Evolutionary conservation across 495 filamentous ascomycete species (phyloP).

Genomic region (Xylaria grammica): DNA sequence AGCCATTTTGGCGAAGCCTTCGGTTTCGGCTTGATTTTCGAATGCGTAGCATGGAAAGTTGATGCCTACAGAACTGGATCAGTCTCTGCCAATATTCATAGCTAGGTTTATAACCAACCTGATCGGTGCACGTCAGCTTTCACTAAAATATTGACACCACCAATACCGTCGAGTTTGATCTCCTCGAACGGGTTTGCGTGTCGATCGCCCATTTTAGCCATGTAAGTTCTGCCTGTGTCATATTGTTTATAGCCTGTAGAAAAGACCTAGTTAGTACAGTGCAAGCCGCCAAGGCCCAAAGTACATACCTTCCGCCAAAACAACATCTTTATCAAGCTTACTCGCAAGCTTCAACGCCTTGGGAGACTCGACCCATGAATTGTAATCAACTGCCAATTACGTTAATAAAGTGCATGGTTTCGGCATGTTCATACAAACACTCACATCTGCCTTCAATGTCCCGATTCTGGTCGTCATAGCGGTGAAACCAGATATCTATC

Average conservation of each 20-base stretch:
- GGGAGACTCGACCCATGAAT: conserved; percentile 96
- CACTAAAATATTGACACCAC: conserved; percentile 95
- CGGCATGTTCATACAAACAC: not conserved
- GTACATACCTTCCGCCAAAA: conserved; percentile 80
- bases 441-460: conserved; percentile 94
- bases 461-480: conserved; percentile 74
- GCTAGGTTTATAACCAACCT: conserved; percentile 57
- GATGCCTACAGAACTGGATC: conserved; percentile 64
- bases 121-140: conserved; percentile 97
- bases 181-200: conserved; percentile 87
- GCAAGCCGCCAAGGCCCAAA: not conserved
- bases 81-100: conserved; percentile 7
- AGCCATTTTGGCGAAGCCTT: conserved; percentile 98
- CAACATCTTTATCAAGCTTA: conserved; percentile 73
- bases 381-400: conserved; percentile 82
- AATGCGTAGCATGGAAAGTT: conserved; percentile 98
- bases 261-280: conserved; percentile 21
- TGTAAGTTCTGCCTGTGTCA: conserved; percentile 83
- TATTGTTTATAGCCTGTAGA: conserved; percentile 84
- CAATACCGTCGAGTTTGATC: conserved; percentile 91
- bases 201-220: conserved; percentile 90
- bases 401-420: not conserved
- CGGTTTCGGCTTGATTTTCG: conserved; percentile 98
- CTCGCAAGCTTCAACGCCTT: conserved; percentile 74
- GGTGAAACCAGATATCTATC: conserved; percentile 96